Base-by-base conservation (phyloP, 1,139 yeast species). In the Saccharomyces hybrid region DNA sequence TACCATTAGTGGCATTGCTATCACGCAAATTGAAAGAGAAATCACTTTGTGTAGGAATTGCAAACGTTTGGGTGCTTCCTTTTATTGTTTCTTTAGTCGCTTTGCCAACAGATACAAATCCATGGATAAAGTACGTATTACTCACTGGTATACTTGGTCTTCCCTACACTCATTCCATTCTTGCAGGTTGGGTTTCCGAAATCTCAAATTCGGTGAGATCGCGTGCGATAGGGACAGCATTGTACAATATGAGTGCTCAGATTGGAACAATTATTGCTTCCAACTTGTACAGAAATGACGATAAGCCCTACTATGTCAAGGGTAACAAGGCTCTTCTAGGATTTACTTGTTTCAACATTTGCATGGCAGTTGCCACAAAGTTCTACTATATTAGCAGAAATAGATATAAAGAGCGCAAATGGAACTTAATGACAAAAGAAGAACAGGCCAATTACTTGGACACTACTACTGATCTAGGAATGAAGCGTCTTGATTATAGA, bases 221-320 rank as follows among this genome's bases (percentile, higher is more conserved):
- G 3, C 72, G 90, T 61, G 77, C 88, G 0, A 76, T 84, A 7
- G 75, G 83, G 12, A 77, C 86, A 2, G 83, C 90, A 0, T 57
- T 83, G 26, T 82, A 81, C 69, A 84, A 84, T 62, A 82, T 84
- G 75, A 74, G 75, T 61, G 82, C 78, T 3, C 89, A 84, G 67
- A 67, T 78, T 0, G 84, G 84, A 38, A 9, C 44, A 16, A 56
- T 56, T 26, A 44, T 54, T 24, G 73, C 80, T 1, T 72, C 80
- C 8, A 80, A 83, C 61, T 73, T 84, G 26, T 85, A 84, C 66
- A 73, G 83, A 54, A 65, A 68, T 0, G 77, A 76, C 51, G 90
- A 85, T 64, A 75, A 75, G 29, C 90, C 90, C 1, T 63, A 72
- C 28, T 85, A 84, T 64, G 74, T 73, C 51, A 69, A 78, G 28